phyloP scores from a whole-genome alignment of 2,329 filamentous ascomycete species.

The Lasiodiplodia sp. region DNA sequence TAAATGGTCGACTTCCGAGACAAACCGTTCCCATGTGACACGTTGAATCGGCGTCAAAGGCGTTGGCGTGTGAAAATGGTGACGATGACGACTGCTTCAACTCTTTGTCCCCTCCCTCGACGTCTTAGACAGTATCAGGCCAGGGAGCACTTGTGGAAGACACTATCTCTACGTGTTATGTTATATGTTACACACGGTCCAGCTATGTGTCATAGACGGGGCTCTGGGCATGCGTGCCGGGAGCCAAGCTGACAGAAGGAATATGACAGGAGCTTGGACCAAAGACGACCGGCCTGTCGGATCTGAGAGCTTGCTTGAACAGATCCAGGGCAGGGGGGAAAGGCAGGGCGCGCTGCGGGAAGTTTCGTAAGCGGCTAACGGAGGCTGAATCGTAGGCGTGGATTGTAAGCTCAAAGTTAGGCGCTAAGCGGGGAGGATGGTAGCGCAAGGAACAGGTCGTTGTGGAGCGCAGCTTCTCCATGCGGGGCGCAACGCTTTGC shows the following conservation, averaged over 20 bases:
- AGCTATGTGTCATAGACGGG: not conserved
- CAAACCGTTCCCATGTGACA: not conserved
- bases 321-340: not conserved
- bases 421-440: not conserved
- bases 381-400: constrained; percentile 11
- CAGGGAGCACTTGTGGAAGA: not conserved
- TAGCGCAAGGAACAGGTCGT: not conserved
- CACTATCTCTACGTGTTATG: not conserved
- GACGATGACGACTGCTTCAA: not conserved
- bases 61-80: not conserved
- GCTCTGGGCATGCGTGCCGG: no score
- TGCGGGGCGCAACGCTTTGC: constrained; percentile 4
- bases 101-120: not conserved
- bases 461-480: not conserved
- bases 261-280: not conserved
- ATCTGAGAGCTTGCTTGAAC: not conserved
- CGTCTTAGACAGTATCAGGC: not conserved
- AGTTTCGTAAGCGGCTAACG: not conserved
- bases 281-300: not conserved
- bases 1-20: not conserved
- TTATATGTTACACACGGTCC: not conserved
- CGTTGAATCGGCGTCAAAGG: not conserved
- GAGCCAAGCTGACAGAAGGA: not conserved
- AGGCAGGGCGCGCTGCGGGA: not conserved
- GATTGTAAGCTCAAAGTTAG: not conserved